A percentile compares a stretch with the other conserved stretches of the same genome.
These are phyloP conservation scores for Aegilops speltoides DNA, from an alignment of 176 grass and related monocot genomes.

Conservation along the genomic window DNA sequence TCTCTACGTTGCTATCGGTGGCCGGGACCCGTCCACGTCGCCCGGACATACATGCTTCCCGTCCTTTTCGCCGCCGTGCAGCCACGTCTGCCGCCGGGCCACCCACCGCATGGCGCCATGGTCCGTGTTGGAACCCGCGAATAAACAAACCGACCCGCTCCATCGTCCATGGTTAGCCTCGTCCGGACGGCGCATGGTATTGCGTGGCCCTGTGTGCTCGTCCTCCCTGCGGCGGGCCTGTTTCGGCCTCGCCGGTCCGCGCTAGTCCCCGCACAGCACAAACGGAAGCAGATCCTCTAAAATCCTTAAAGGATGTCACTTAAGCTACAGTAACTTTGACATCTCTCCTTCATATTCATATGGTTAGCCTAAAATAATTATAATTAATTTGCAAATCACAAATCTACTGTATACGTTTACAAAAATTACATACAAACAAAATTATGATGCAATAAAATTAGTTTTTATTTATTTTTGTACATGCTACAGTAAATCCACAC, in stretches of 20 bases:
- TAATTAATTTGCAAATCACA: too few species aligned
- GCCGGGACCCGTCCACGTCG: neutral
- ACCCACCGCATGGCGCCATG: neutral
- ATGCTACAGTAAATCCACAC: too few species aligned
- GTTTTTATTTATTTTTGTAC: too few species aligned
- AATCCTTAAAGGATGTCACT: too few species aligned
- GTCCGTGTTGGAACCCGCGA: neutral
- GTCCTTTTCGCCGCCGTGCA: constrained; percentile 15
- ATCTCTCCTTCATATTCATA: too few species aligned
- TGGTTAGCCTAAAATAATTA: too few species aligned
- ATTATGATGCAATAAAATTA: too few species aligned
- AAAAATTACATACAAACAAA: too few species aligned
- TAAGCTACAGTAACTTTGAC: too few species aligned
- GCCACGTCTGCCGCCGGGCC: neutral
- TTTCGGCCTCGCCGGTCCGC: neutral
- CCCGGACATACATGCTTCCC: neutral
- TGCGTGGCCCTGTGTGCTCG: neutral
- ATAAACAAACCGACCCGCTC: neutral
- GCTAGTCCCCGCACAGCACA: neutral
- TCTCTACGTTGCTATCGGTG: neutral
- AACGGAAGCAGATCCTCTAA: too few species aligned
- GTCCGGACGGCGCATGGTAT: neutral
- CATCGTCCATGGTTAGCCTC: neutral
- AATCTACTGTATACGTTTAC: too few species aligned
- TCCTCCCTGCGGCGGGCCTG: too few species aligned